Percentiles rank a stretch among this genome's conserved stretches.
Conservation (phyloP, 352 stramenopile genomes). For the Globisporangium cystogenes region DNA sequence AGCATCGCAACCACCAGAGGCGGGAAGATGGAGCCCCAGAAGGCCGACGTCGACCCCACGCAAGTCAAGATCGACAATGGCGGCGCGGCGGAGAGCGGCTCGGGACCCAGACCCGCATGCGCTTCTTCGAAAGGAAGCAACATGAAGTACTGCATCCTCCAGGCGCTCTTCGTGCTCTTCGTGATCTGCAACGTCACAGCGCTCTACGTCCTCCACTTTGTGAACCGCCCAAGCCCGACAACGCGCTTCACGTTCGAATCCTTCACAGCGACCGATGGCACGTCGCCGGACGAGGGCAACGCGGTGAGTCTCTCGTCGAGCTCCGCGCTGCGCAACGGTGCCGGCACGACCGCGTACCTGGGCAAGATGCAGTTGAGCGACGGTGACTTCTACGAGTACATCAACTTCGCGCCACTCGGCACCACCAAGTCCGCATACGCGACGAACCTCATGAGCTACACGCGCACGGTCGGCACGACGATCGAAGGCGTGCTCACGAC, state of each 20-base stretch:
- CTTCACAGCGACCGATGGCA: conserved; percentile 17
- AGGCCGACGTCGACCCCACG: conserved; percentile 27
- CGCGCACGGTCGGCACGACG: conserved; percentile 13
- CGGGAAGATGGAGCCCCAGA: conserved; percentile 18
- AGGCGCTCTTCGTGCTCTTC: conserved; percentile 39
- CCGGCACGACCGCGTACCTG: conserved; percentile 66
- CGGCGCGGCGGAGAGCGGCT: not conserved
- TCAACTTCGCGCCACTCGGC: conserved; percentile 48
- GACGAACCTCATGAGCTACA: conserved; percentile 53
- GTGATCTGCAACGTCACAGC: conserved; percentile 54
- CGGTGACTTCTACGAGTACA: conserved; percentile 21
- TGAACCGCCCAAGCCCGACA: conserved; percentile 30
- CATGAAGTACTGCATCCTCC: conserved; percentile 16
- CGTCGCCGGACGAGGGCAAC: conserved; percentile 18
- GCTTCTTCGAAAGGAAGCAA: not conserved
- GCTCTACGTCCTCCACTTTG: conserved; percentile 64
- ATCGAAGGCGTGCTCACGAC: conserved; percentile 48
- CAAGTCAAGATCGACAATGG: conserved; percentile 39
- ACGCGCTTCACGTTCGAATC: conserved; percentile 35
- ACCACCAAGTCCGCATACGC: conserved; percentile 23
- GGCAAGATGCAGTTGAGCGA: conserved; percentile 22
- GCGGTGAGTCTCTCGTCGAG: conserved; percentile 32
- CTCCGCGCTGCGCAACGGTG: conserved; percentile 37
- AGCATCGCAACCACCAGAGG: too few relatives aligned
- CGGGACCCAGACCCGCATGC: not conserved